Conservation (phyloP, 2,329 filamentous ascomycete genomes). For the Lachnellula arida region DNA sequence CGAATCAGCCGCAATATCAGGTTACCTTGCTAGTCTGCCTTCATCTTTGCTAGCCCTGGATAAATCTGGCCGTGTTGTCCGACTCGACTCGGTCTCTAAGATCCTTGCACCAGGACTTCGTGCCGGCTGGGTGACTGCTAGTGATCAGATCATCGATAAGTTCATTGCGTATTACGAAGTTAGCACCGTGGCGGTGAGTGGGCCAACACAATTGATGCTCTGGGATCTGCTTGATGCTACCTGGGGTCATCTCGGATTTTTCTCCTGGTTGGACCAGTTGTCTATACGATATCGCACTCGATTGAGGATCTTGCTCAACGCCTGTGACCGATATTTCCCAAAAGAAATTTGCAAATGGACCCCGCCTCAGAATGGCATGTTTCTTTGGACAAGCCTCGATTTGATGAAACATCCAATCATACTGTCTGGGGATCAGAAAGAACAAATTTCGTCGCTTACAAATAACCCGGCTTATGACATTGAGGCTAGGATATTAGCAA, state of each 20-base stretch:
- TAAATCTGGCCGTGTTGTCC: constrained; percentile 76
- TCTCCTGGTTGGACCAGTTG: background rate
- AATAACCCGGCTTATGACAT: too few species aligned
- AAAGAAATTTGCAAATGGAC: background rate
- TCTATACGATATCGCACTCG: background rate
- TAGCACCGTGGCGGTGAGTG: background rate
- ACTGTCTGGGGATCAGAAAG: background rate
- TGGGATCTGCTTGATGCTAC: background rate
- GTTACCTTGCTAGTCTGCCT: constrained; percentile 66
- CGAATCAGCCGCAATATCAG: constrained; percentile 39
- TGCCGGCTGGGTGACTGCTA: constrained; percentile 80
- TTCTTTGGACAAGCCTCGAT: background rate
- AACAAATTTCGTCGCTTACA: too few species aligned
- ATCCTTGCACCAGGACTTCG: constrained; percentile 76
- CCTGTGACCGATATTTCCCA: background rate
- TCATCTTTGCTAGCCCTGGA: constrained; percentile 75
- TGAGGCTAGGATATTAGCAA: too few species aligned
- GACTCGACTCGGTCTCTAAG: constrained; percentile 88
- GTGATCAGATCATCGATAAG: constrained; percentile 27
- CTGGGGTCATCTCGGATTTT: background rate
- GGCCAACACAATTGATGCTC: background rate
- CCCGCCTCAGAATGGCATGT: background rate
- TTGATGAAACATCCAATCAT: background rate
- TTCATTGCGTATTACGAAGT: background rate
- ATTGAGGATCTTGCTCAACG: background rate